phyloP scores from a whole-genome alignment of 1,139 yeast genomes.

The Taiozyma sp. region DNA sequence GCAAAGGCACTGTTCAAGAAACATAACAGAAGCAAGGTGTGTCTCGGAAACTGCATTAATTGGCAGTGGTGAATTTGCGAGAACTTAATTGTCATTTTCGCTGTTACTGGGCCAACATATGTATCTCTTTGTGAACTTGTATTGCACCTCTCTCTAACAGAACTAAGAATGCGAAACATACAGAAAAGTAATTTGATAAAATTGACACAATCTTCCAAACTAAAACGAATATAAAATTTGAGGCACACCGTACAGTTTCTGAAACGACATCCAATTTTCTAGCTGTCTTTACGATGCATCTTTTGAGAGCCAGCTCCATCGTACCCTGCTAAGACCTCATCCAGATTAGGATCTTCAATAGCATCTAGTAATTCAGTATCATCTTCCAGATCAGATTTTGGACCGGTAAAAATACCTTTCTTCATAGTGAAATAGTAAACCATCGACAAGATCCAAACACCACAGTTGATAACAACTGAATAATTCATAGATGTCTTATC shows the following conservation, averaged over 20 bases:
- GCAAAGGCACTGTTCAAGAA: no score
- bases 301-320: background rate
- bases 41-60: no score
- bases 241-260: background rate
- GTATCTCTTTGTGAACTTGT: no score
- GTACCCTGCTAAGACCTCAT: background rate
- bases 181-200: no score
- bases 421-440: slow-evolving; percentile 32
- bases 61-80: no score
- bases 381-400: background rate
- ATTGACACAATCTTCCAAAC: no score
- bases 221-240: background rate
- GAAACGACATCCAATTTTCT: background rate
- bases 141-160: no score
- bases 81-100: no score
- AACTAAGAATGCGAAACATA: no score
- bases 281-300: background rate
- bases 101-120: no score
- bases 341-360: background rate
- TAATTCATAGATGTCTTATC: slow-evolving; percentile 49
- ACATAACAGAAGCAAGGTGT: no score
- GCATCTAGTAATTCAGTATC: background rate
- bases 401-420: background rate
- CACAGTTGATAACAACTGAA: slow-evolving; percentile 51
- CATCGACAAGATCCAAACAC: slow-evolving; percentile 42